These are phyloP conservation scores for Ascochyta pisi DNA, from an alignment of 2,329 filamentous ascomycete genomes.

Conservation along the genomic window DNA sequence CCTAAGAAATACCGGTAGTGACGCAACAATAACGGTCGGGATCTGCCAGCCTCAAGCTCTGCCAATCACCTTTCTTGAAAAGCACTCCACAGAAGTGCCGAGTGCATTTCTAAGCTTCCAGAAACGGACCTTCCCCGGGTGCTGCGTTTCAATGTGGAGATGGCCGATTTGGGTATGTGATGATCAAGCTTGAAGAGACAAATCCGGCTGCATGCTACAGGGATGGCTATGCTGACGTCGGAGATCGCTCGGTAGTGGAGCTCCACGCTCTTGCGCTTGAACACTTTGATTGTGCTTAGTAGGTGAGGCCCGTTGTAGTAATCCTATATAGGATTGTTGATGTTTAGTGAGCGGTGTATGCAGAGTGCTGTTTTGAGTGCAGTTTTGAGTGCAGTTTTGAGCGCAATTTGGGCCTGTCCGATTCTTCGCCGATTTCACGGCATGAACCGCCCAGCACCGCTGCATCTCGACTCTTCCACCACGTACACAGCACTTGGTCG, in stretches of 20 bases:
- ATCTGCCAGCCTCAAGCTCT: conserved; percentile 1
- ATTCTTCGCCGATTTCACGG: conserved; percentile 2
- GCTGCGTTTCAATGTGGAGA: conserved; percentile 3
- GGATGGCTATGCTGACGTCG: neutral
- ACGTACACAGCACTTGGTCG: too few relatives aligned
- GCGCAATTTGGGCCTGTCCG: neutral
- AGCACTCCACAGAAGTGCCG: neutral
- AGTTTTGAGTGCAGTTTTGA: conserved; percentile 5
- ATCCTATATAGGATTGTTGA: neutral
- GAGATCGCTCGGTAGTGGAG: neutral
- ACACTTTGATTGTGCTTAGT: neutral
- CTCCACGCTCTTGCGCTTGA: neutral
- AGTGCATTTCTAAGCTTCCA: conserved; percentile 18
- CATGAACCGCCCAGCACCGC: neutral
- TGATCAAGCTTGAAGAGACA: neutral
- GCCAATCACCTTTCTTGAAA: neutral
- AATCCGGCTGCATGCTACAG: neutral
- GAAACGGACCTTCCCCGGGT: conserved; percentile 3
- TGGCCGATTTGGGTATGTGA: neutral
- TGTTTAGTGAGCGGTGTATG: neutral
- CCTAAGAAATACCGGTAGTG: conserved; percentile 16
- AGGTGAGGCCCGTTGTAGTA: neutral
- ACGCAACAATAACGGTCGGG: conserved; percentile 29
- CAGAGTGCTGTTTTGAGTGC: neutral
- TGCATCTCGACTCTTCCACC: conserved; percentile 2